phyloP scores from a whole-genome alignment of 495 filamentous ascomycete species.

The Letharia lupina region DNA sequence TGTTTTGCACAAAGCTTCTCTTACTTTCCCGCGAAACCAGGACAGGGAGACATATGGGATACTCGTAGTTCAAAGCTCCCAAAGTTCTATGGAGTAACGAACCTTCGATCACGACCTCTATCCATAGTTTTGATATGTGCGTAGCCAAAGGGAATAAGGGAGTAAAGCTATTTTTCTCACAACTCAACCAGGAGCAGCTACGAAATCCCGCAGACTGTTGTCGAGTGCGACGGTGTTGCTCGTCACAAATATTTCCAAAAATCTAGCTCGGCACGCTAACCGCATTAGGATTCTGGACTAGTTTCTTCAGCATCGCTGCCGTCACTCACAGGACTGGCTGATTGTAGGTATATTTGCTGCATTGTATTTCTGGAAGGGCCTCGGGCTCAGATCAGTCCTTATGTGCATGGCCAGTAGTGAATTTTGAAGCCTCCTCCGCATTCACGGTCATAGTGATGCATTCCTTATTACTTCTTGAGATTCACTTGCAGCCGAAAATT shows the following conservation, averaged over 20 bases:
- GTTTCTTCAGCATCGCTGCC: background rate
- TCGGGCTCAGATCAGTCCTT: background rate
- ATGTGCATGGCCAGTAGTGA: conserved; percentile 2
- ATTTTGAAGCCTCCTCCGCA: background rate
- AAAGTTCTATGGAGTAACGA: conserved; percentile 5
- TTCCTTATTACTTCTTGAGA: background rate
- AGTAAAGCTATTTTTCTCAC: background rate
- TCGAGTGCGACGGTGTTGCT: background rate
- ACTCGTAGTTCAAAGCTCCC: background rate
- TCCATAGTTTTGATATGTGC: conserved; percentile 31
- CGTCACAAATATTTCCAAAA: conserved; percentile 8
- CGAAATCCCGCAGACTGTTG: background rate
- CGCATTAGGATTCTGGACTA: conserved; percentile 6
- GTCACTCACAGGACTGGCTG: background rate
- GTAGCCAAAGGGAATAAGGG: background rate
- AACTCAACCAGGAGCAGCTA: background rate
- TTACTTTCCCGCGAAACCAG: background rate
- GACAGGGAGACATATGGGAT: background rate
- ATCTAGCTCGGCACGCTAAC: conserved; percentile 9
- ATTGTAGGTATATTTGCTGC: background rate
- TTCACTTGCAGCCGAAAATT: conserved; percentile 2
- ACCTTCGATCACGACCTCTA: conserved; percentile 45
- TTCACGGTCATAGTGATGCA: background rate
- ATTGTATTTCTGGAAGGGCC: background rate
- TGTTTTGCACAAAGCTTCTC: background rate